A percentile compares a stretch with the other conserved stretches of the same genome.
Evolutionary conservation across 2,329 filamentous ascomycete genomes (phyloP).

Genomic region (Colletotrichum phormii): DNA sequence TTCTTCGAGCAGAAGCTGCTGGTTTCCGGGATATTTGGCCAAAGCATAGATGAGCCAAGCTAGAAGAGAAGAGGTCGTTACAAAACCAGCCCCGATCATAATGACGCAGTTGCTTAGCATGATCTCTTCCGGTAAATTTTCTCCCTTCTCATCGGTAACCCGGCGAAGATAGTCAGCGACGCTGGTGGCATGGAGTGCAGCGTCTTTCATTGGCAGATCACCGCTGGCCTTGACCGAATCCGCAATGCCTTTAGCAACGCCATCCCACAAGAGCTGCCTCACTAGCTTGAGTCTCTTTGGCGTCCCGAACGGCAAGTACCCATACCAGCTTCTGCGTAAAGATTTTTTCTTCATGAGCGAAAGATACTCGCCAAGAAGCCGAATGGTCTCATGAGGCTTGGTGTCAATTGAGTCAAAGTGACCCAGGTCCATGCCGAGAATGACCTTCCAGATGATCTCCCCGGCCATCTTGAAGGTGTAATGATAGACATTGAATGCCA

Average conservation of each 20-base stretch:
- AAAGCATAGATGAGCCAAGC: slow-evolving; percentile 15
- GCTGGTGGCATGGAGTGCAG: neutral
- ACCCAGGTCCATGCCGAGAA: slow-evolving; percentile 15
- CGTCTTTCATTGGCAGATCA: slow-evolving; percentile 17
- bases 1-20: slow-evolving; percentile 11
- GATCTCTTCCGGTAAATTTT: neutral
- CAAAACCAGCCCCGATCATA: slow-evolving; percentile 20
- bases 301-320: slow-evolving; percentile 13
- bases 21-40: slow-evolving; percentile 16
- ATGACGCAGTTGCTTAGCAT: slow-evolving; percentile 23
- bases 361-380: slow-evolving; percentile 18
- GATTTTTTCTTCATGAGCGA: slow-evolving; percentile 27
- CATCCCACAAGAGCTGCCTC: slow-evolving; percentile 1
- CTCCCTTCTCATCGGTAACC: neutral
- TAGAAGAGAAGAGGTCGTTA: slow-evolving; percentile 13
- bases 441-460: slow-evolving; percentile 14
- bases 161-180: slow-evolving; percentile 22
- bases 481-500: slow-evolving; percentile 27
- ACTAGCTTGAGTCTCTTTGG: slow-evolving; percentile 15
- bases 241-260: slow-evolving; percentile 16
- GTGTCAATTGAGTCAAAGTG: slow-evolving; percentile 20
- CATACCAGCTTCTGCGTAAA: slow-evolving; percentile 11
- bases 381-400: slow-evolving; percentile 15
- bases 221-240: neutral
- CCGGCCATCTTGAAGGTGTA: slow-evolving; percentile 24